Base-by-base conservation (phyloP, 192 early-diverging fungal species). In the Gamsiella multidivaricata region DNA sequence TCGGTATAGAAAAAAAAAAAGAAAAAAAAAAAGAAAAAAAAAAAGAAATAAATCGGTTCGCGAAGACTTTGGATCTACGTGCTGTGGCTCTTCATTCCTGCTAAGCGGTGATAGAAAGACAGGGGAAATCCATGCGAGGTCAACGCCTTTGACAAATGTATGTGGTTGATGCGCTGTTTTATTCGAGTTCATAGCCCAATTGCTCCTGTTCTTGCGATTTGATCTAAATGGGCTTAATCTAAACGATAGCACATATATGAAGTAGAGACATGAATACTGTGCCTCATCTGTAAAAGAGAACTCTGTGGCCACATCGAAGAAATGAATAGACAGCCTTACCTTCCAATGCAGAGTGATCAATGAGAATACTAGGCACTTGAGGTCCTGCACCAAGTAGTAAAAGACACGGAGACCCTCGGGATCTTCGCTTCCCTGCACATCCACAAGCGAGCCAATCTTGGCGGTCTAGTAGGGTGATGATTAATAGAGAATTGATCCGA, bases 381-480 rank as follows among this genome's bases (percentile, higher is more conserved):
- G 88, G 82, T 99, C 98, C 81, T 99, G 96, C n/a, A 97, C 90
- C 58, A 99, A 76, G 70, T 97, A 99, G 75, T 99, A 99, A 55
- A 99, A 94, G 6, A 91, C 91, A 25, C 94, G 90, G 29, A 99
- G 85, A 17, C 96, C 96, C 47, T 98, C 96, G 8, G 98, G 95
- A 69, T 99, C 98, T 32, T 93, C 84, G 62, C 93, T 94, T 23
- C 90, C 87, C 58, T 92, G 89, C 5, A 97, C 93, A 60, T 99
- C 96, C 1, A 92, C 91, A 54, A 99, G 82, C 12, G 96, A 97
- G 2, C 94, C 91, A 34, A 99, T 91, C 70, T 96, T 97, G 46
- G 94, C 85, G 2, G 96, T 96, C 88, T 98, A 65, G 22, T 25
- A 43, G 25, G 37, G 18, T 22, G 39, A 22, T 59, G 25, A 29